Evolutionary conservation across 805 yeast genomes (phyloP).

Genomic region (Isabelozyma heimii): DNA sequence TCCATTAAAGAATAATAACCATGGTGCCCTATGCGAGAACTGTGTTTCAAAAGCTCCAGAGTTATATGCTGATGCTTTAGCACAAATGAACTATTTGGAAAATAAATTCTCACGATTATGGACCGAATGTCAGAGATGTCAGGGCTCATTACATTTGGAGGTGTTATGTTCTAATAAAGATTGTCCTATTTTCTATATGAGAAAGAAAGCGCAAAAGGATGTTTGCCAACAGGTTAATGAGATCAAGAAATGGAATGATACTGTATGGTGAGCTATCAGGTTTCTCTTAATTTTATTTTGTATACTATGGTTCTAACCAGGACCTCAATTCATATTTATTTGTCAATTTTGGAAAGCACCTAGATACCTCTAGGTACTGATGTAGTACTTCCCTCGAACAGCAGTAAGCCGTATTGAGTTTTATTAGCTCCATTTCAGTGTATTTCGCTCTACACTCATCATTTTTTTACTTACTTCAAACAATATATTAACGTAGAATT

Average conservation of each 20-base stretch:
- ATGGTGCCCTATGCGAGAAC: constrained; percentile 77
- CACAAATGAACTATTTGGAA: constrained; percentile 77
- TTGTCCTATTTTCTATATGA: constrained; percentile 97
- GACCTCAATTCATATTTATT: no score
- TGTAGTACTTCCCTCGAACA: no score
- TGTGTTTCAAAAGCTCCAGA: constrained; percentile 80
- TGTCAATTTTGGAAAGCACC: no score
- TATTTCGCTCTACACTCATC: not conserved
- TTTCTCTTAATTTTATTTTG: not conserved
- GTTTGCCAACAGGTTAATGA: constrained; percentile 55
- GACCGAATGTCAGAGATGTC: constrained; percentile 98
- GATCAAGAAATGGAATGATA: constrained; percentile 62
- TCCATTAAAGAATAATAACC: constrained; percentile 58
- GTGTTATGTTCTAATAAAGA: constrained; percentile 93
- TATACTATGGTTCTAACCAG: not conserved
- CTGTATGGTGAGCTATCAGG: constrained; percentile 41
- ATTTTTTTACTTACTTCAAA: no score
- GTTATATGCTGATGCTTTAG: constrained; percentile 76
- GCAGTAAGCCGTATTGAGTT: no score
- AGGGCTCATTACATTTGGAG: constrained; percentile 93
- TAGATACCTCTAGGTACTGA: no score
- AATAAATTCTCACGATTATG: constrained; percentile 82
- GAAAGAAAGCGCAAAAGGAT: constrained; percentile 82
- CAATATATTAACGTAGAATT: not conserved
- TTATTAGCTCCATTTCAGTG: no score